These are phyloP conservation scores for Calocera viscosa DNA, from an alignment of 768 basidiomycete species.

Conservation along the genomic window DNA sequence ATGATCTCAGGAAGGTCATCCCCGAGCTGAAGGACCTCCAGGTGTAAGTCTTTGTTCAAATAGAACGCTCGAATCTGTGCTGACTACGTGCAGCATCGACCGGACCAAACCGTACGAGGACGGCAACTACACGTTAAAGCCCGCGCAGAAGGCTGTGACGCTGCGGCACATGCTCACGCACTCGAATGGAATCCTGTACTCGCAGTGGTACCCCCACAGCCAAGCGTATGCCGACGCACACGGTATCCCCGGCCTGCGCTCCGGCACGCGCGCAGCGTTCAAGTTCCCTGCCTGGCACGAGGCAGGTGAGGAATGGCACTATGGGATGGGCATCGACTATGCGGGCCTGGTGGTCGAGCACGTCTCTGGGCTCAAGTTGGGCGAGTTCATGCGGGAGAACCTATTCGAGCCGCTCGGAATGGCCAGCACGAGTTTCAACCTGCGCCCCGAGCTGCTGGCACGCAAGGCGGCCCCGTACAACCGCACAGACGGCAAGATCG, in stretches of 20 bases:
- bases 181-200: constrained; percentile 3
- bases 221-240: background rate
- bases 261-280: background rate
- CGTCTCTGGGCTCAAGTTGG: background rate
- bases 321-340: constrained; percentile 7
- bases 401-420: constrained; percentile 2
- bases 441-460: background rate
- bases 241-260: background rate
- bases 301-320: constrained; percentile 5
- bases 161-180: constrained; percentile 5
- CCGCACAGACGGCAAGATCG: background rate
- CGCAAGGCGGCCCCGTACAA: background rate
- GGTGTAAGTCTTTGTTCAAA: background rate
- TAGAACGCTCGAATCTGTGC: background rate
- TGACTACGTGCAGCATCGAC: background rate
- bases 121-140: constrained; percentile 6
- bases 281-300: background rate
- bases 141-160: background rate
- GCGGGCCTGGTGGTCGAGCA: background rate
- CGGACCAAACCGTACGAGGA: background rate
- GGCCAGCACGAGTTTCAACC: background rate
- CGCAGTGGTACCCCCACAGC: background rate
- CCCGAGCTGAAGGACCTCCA: background rate
- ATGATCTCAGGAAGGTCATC: background rate
- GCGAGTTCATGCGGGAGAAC: background rate